Evolutionary conservation across 768 basidiomycete species (phyloP), one percentile per base, ranked within the genome.

Genomic region (Cubamyces sp.): DNA sequence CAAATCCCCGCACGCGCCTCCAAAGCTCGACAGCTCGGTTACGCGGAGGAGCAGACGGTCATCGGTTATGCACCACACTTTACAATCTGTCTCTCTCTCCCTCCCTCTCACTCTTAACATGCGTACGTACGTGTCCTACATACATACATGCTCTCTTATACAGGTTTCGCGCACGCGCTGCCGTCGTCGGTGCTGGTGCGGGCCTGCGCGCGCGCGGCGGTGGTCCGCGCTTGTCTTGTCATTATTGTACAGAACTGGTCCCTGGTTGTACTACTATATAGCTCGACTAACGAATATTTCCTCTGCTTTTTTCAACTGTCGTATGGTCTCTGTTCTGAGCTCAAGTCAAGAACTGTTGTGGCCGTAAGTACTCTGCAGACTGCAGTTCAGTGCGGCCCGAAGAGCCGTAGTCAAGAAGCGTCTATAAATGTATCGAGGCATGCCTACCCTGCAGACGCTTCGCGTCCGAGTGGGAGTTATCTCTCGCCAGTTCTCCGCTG

Each of bases 251-350:
- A 59, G 49, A 59, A 59, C n/a, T 18, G n/a, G 23, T 43, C 51
- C 21, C 47, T 51, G 49, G 57, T 59, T 59, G 57, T 59, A 59
- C 57, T 59, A 59, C 57, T 51, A 59, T 59, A 59, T 21, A 59
- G 57, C 49, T 59, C 49, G 49, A 23, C 39, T 59, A 59, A 59
- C 49, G 57, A 51, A 54, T 15, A 21, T 26, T 41, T 46, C 25
- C 48, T 12, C 25, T 46, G 18, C 45, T 23, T 54, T 26, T 45
- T 26, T 46, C 26, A 26, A 7, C 14, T 8, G 8, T 51, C 34
- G 48, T 19, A 9, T 18, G 28, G 30, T 21, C 26, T 50, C 1
- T n/a, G 42, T 12, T 3, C 34, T 11, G 34, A 5, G 9, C 34
- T 11, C 34, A 34, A 11, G 6, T 34, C 11, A 9, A 11, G 34